Base-by-base conservation (phyloP, 164 flowering plant species). In the Platanus orientalis region DNA sequence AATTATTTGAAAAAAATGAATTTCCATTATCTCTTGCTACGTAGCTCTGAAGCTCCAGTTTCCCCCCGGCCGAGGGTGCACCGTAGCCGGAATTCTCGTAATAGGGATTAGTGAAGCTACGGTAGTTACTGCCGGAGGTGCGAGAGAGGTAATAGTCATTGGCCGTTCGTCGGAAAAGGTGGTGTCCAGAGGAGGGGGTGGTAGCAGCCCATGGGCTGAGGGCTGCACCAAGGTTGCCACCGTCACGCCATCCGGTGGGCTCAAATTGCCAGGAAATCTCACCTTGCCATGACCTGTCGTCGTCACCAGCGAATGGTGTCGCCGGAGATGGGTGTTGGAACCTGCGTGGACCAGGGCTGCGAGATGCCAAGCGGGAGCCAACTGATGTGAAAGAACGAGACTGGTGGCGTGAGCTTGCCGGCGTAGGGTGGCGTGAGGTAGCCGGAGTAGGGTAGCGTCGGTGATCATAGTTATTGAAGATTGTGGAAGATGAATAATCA, bases 191-290 rank as follows among this genome's bases (percentile, higher is more conserved):
- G 9, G 75, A 13, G 7, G 76, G 47, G 19, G 73, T 34, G 28
- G 79, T 0, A 0, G 73, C 58, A n/a, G 75, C 21, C 86, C 88
- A 82, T 11, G 90, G 94, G 51, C 83, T 78, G 0, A 88, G 61
- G 0, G 84, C 89, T 1, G 82, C 78, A 23, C 86, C 82, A 19
- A 88, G 77, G 58, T 58, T 70, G 25, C 68, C 57, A 24, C 50
- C 56, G 0, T 81, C 82, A 4, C 63, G 75, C 76, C 76, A 82
- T 16, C 84, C 81, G 0, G 80, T 66, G 0, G 90, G 85, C 60
- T 81, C 79, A 60, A 85, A 80, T 57, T 81, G 81, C 91, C 91
- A 85, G 2, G 91, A 88, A 50, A 88, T 56, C 65, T 88, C 94
- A 10, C 75, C 66, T 67, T 81, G 84, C 90, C 90, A 88, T 19